phyloP scores from a whole-genome alignment of 2,329 filamentous ascomycete species.

The Colletotrichum nymphaeae region DNA sequence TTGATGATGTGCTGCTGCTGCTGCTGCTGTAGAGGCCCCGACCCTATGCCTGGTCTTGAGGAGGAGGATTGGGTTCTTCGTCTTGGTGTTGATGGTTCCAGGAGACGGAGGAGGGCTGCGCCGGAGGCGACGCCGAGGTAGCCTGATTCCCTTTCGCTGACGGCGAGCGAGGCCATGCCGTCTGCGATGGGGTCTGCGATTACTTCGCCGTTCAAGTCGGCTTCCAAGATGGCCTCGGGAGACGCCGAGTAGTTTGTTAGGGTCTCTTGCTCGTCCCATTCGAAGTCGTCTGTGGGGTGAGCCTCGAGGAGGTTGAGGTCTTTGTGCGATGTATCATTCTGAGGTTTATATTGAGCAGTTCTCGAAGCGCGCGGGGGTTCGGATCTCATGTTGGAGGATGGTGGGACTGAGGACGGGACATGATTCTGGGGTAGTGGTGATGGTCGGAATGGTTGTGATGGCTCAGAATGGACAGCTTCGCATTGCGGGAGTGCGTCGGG shows the following conservation, averaged over 20 bases:
- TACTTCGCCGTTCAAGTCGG: constrained; percentile 38
- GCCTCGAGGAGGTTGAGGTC: constrained; percentile 42
- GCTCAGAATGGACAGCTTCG: not conserved
- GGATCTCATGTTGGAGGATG: not conserved
- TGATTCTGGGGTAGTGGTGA: not conserved
- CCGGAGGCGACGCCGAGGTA: constrained; percentile 59
- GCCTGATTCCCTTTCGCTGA: constrained; percentile 51
- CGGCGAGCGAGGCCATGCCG: constrained; percentile 51
- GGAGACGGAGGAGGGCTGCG: constrained; percentile 53
- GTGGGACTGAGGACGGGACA: not conserved
- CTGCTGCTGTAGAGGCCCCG: too few species aligned
- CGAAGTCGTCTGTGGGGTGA: constrained; percentile 49
- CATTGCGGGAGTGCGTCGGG: not conserved
- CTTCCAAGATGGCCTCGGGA: constrained; percentile 36
- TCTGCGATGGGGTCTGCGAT: constrained; percentile 43
- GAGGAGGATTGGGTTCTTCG: constrained; percentile 38
- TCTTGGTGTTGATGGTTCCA: constrained; percentile 44
- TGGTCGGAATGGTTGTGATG: not conserved
- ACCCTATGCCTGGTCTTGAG: constrained; percentile 10
- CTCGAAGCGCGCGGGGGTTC: not conserved
- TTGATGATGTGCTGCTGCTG: constrained; percentile 14
- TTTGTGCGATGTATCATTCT: constrained; percentile 13
- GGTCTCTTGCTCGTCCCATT: constrained; percentile 49
- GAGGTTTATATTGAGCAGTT: not conserved
- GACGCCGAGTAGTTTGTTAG: constrained; percentile 41